phyloP scores from a whole-genome alignment of 164 flowering plant species.

The Vitis riparia region DNA sequence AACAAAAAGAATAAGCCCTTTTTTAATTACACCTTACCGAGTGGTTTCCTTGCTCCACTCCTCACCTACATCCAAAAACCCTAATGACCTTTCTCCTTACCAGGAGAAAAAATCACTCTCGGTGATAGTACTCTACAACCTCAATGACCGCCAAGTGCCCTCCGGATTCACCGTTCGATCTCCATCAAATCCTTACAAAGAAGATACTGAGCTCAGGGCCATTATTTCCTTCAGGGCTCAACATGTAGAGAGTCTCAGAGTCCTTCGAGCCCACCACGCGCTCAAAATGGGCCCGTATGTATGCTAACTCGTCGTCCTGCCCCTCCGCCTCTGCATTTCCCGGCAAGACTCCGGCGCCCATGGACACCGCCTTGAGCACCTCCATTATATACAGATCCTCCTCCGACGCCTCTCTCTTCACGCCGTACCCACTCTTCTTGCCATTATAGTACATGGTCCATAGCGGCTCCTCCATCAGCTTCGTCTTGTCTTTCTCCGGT shows the following conservation, averaged over 20 bases:
- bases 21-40: no score
- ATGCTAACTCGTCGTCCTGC: constrained; percentile 69
- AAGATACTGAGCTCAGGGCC: constrained; percentile 87
- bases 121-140: no score
- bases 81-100: no score
- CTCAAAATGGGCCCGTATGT: constrained; percentile 76
- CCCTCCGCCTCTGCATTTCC: constrained; percentile 40
- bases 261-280: constrained; percentile 75
- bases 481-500: constrained; percentile 42
- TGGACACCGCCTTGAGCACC: constrained; percentile 52
- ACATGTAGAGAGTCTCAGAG: constrained; percentile 81
- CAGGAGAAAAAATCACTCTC: no score
- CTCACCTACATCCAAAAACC: no score
- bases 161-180: no score
- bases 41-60: no score
- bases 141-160: no score
- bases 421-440: constrained; percentile 59
- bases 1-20: no score
- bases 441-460: constrained; percentile 88
- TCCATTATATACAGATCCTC: constrained; percentile 71
- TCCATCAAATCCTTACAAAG: constrained; percentile 58
- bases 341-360: constrained; percentile 87
- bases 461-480: constrained; percentile 62
- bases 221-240: constrained; percentile 69
- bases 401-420: constrained; percentile 55